phyloP scores from a whole-genome alignment of 495 filamentous ascomycete species.

The Neurospora discreta region DNA sequence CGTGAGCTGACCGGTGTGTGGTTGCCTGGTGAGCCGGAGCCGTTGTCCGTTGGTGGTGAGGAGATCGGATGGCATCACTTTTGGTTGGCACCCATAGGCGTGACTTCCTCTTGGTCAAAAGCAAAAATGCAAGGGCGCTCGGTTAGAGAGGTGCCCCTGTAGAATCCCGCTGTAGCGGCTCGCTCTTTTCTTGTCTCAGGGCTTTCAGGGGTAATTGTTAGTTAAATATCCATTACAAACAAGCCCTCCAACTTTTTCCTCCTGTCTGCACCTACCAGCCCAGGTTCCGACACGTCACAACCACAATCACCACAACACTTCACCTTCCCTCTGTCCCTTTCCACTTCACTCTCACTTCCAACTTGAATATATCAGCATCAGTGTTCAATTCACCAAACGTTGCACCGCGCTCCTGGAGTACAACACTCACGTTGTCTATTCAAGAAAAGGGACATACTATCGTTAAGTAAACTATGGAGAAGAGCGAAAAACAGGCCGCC shows the following conservation, averaged over 20 bases:
- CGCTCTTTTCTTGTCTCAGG: not conserved
- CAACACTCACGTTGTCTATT: not conserved
- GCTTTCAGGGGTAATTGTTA: not conserved
- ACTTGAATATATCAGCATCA: not conserved
- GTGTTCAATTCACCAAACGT: not conserved
- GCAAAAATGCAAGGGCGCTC: not conserved
- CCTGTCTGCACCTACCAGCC: not conserved
- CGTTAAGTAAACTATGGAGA: not conserved
- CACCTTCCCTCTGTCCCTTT: not conserved
- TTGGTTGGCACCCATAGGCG: not conserved
- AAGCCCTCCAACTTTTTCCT: not conserved
- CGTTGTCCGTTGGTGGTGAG: not conserved
- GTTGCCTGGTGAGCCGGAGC: not conserved
- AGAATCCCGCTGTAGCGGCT: not conserved
- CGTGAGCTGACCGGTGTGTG: not conserved
- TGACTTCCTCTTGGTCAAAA: not conserved
- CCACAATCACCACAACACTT: not conserved
- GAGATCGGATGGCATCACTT: not conserved
- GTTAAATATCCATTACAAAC: too few species aligned
- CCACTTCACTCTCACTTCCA: not conserved
- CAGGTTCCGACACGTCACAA: not conserved
- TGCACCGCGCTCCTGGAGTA: not conserved
- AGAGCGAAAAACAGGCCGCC: slow-evolving; percentile 66
- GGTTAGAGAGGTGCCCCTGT: not conserved
- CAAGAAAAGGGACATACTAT: not conserved